These are phyloP conservation scores for Arthroderma sp. DNA, from an alignment of 2,329 filamentous ascomycete genomes.

Conservation along the genomic window DNA sequence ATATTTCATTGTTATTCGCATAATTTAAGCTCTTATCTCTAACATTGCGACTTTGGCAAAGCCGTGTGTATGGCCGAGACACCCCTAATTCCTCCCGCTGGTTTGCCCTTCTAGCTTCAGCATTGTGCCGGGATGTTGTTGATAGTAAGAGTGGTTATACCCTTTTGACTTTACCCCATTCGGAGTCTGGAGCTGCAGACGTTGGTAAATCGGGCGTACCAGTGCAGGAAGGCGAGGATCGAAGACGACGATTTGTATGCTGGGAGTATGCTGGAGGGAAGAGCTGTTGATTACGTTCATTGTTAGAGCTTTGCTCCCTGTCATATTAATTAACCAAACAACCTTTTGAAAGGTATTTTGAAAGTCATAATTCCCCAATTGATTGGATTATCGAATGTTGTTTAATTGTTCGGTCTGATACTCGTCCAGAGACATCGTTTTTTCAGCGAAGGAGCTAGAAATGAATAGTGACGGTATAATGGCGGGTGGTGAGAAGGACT, in stretches of 20 bases:
- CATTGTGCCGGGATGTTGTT: conserved; percentile 23
- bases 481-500: too few relatives aligned
- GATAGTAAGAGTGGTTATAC: conserved; percentile 29
- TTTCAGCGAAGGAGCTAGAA: too few relatives aligned
- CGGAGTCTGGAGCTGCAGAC: not conserved
- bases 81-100: conserved; percentile 13
- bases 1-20: conserved; percentile 1
- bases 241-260: conserved; percentile 17
- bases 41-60: not conserved
- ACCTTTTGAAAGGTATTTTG: too few relatives aligned
- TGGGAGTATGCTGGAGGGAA: conserved; percentile 28
- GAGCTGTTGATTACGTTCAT: too few relatives aligned
- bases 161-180: conserved; percentile 14
- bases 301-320: too few relatives aligned
- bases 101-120: conserved; percentile 23
- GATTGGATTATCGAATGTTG: too few relatives aligned
- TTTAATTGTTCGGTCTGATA: too few relatives aligned
- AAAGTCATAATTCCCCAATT: too few relatives aligned
- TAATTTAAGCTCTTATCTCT: not conserved
- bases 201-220: not conserved
- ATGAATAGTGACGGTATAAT: too few relatives aligned
- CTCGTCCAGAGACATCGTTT: too few relatives aligned
- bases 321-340: too few relatives aligned
- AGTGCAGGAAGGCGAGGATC: not conserved
- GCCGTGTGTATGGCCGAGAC: conserved; percentile 3